Evolutionary conservation across 352 stramenopile species (phyloP).

Genomic region (Pilasporangium apinafurcum): DNA sequence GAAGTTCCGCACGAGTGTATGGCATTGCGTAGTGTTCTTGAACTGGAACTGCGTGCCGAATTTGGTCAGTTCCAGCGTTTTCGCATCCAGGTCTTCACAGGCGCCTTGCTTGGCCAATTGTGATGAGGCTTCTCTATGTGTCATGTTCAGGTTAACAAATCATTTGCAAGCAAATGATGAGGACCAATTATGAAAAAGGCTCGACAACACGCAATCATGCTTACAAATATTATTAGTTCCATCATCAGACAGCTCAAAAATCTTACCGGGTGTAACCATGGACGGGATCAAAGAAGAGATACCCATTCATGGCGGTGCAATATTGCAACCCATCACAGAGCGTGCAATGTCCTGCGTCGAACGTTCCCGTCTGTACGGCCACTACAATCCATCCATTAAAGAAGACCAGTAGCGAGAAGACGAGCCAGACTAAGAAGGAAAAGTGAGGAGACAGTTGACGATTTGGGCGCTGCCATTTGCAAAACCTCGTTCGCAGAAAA

Average conservation of each 20-base stretch:
- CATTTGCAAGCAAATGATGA: too few species aligned
- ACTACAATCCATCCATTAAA: neutral
- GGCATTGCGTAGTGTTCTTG: constrained; percentile 54
- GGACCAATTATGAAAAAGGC: neutral
- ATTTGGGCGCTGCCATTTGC: too few species aligned
- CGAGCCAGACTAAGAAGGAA: too few species aligned
- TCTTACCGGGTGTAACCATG: constrained; percentile 51
- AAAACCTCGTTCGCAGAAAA: too few species aligned
- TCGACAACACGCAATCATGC: neutral
- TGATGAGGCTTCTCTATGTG: constrained; percentile 29
- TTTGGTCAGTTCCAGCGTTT: constrained; percentile 38
- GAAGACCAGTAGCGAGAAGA: neutral
- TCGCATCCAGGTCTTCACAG: constrained; percentile 65
- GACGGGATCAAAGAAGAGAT: constrained; percentile 61
- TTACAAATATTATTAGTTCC: neutral
- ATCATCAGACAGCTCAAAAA: neutral
- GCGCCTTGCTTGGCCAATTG: constrained; percentile 69
- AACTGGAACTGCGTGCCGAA: constrained; percentile 64
- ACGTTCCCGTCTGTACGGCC: constrained; percentile 13
- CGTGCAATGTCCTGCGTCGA: constrained; percentile 32
- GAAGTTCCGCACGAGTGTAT: constrained; percentile 65
- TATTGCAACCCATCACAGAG: constrained; percentile 46
- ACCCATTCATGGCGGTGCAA: constrained; percentile 62
- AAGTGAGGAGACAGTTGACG: too few species aligned
- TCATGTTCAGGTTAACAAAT: neutral